Conservation (phyloP, 352 stramenopile genomes). For the Phytophthora megakarya region DNA sequence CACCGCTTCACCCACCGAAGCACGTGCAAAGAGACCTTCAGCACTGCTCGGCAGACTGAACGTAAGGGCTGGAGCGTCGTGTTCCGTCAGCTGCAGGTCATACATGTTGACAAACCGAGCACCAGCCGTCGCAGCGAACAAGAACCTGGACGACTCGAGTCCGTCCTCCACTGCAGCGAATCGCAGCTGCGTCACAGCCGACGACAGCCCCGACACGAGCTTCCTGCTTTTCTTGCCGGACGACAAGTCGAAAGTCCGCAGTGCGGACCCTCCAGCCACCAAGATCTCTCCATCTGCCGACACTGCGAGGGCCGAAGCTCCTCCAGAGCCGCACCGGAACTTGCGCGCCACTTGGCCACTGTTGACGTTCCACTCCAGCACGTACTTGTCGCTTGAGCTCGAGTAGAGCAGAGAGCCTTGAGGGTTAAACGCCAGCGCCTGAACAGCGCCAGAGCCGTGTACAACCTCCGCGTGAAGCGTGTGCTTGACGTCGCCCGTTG, state of each 20-base stretch:
- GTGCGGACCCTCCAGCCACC: constrained; percentile 59
- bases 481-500: constrained; percentile 65
- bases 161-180: constrained; percentile 50
- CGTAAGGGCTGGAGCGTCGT: constrained; percentile 73
- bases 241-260: constrained; percentile 77
- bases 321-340: constrained; percentile 63
- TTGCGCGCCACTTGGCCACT: constrained; percentile 59
- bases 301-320: constrained; percentile 68
- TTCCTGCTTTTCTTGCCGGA: constrained; percentile 85
- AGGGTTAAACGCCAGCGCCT: constrained; percentile 75
- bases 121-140: constrained; percentile 73
- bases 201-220: constrained; percentile 73
- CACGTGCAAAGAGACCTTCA: constrained; percentile 51
- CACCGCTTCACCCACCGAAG: constrained; percentile 25
- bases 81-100: constrained; percentile 61
- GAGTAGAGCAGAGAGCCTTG: constrained; percentile 73
- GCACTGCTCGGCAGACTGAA: constrained; percentile 75
- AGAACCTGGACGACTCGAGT: constrained; percentile 54
- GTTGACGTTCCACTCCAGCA: constrained; percentile 78
- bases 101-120: constrained; percentile 88
- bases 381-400: constrained; percentile 72
- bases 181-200: constrained; percentile 66
- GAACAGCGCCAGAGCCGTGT: constrained; percentile 52
- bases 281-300: constrained; percentile 68
- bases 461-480: constrained; percentile 56